phyloP scores from a whole-genome alignment of 768 basidiomycete genomes.

The Collybiopsis luxurians region DNA sequence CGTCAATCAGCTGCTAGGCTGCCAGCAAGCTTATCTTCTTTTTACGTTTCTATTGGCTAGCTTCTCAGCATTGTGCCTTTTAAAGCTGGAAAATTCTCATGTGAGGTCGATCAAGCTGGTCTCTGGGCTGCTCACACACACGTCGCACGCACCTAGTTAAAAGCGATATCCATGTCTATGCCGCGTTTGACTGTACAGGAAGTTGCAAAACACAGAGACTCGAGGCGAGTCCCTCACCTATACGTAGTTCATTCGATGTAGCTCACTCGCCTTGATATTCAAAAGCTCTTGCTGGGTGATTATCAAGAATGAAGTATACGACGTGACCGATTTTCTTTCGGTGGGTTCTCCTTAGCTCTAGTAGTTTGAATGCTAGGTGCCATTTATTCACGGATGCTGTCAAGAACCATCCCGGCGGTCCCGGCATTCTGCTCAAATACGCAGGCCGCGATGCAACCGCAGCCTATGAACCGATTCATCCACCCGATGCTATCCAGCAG shows the following conservation, averaged over 20 bases:
- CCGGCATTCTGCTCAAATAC: constrained; percentile 77
- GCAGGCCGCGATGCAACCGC: constrained; percentile 81
- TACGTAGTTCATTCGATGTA: neutral
- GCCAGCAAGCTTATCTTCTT: too few species aligned
- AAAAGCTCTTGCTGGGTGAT: constrained; percentile 86
- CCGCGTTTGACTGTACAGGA: constrained; percentile 37
- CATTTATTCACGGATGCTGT: neutral
- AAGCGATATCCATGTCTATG: neutral
- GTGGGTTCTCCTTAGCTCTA: constrained; percentile 20
- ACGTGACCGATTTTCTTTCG: constrained; percentile 76
- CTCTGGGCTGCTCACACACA: too few species aligned
- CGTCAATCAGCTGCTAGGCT: too few species aligned
- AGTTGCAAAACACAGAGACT: constrained; percentile 57
- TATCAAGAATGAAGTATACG: constrained; percentile 75
- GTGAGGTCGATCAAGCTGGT: too few species aligned
- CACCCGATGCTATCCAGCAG: constrained; percentile 74
- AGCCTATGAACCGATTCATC: constrained; percentile 80
- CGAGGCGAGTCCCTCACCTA: constrained; percentile 22
- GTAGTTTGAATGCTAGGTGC: too few species aligned
- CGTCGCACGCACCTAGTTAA: too few species aligned
- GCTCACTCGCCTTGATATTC: too few species aligned
- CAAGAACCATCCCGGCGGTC: constrained; percentile 80
- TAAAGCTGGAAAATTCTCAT: too few species aligned
- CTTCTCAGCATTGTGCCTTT: too few species aligned
- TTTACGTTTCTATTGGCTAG: too few species aligned